Evolutionary conservation across 2,329 filamentous ascomycete species (phyloP), one percentile per base, ranked within the genome.

Genomic region (Acrodontium crateriforme): DNA sequence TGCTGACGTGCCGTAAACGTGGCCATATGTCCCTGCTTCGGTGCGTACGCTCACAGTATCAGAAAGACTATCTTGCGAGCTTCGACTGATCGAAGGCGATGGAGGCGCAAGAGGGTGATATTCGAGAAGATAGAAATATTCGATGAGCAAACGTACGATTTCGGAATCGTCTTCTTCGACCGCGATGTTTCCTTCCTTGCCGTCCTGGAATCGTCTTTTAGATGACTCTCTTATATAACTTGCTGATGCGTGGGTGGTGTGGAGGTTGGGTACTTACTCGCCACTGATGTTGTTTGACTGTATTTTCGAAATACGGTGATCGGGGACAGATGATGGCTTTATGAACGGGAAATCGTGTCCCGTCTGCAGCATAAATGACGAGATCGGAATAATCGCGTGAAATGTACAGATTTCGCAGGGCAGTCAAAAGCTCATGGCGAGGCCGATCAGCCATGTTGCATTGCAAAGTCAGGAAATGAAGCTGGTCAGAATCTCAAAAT

Each of bases 101-200:
- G 12, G 2, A n/a, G n/a, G n/a, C 9, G 11, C 17, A 15, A 17
- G 13, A 15, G 44, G 37, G 6, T 40, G 34, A 28, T 44, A 45
- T 34, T 45, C 40, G 7, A 46, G 37, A 8, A 41, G 27, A 27
- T 44, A 46, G 16, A 45, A 36, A 30, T 45, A 43, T 24, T 45
- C 41, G 19, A 45, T 28, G 5, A 45, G 24, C 3, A 43, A 31
- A n/a, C 37, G 18, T 13, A 45, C 35, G 16, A 45, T 29, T 27
- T 42, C 42, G 6, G 35, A 27, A 13, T 43, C 38, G 13, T 47
- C 41, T 15, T 44, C 39, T n/a, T 34, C 22, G 6, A 47, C 24
- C 8, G 22, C 22, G 14, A 47, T 31, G 15, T 44, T 39, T 9
- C 40, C 38, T 29, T 40, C 30, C 10, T 35, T 31, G n/a, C 32